These are phyloP conservation scores for Capsella rubella DNA, from an alignment of 441 rosid genomes.

Conservation along the genomic window DNA sequence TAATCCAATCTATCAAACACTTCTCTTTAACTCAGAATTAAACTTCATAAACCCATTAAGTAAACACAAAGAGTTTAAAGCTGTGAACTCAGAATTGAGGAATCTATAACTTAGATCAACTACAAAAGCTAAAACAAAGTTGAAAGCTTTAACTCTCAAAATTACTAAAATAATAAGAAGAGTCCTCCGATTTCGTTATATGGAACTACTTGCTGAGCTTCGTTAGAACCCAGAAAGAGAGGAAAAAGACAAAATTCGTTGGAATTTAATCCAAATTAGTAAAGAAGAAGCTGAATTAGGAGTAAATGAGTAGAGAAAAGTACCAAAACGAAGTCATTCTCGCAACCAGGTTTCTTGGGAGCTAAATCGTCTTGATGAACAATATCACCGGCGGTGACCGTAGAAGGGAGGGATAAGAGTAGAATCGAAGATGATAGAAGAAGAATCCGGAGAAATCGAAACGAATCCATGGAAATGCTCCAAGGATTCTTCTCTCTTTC, in stretches of 20 bases:
- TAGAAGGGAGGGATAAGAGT: conserved; percentile 52
- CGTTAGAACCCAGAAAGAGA: conserved; percentile 12
- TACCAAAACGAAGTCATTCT: conserved; percentile 97
- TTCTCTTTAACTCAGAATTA: not conserved
- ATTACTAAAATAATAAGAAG: not conserved
- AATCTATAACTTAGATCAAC: conserved; percentile 26
- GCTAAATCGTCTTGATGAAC: conserved; percentile 86
- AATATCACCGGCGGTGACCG: conserved; percentile 82
- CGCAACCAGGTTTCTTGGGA: conserved; percentile 99
- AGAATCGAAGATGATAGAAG: conserved; percentile 49
- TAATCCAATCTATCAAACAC: not conserved
- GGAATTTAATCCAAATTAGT: conserved; percentile 26
- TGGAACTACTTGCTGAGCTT: not conserved
- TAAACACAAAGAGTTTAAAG: not conserved
- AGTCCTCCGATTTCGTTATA: not conserved
- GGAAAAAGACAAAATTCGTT: not conserved
- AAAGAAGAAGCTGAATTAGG: conserved; percentile 42
- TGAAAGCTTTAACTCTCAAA: not conserved
- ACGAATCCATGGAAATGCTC: conserved; percentile 66
- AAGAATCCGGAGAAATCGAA: conserved; percentile 48
- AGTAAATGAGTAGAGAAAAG: conserved; percentile 34
- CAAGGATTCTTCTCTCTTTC: conserved; percentile 45
- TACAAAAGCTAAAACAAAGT: conserved; percentile 17
- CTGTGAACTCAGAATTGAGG: not conserved
- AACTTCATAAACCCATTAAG: conserved; percentile 19